phyloP scores from a whole-genome alignment of 2,329 filamentous ascomycete species.

The Pestalotiopsis sp. region DNA sequence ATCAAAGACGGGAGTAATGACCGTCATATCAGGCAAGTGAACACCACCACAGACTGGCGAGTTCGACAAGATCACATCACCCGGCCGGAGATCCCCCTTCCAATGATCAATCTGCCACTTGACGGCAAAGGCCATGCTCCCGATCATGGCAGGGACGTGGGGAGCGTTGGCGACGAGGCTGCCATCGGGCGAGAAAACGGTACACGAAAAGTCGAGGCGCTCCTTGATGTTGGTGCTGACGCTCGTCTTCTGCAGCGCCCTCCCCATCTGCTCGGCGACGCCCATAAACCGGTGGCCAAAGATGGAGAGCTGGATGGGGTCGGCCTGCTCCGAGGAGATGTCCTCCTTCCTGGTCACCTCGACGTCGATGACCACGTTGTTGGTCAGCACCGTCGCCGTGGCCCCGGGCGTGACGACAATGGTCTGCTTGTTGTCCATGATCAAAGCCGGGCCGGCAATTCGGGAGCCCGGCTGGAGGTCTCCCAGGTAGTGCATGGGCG shows the following conservation, averaged over 20 bases:
- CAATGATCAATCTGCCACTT: constrained; percentile 17
- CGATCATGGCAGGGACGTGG: constrained; percentile 14
- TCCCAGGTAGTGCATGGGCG: background rate
- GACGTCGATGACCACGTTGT: constrained; percentile 13
- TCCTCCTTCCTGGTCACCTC: constrained; percentile 1
- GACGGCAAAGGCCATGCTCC: constrained; percentile 17
- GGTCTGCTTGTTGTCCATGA: constrained; percentile 25
- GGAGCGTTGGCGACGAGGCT: constrained; percentile 70
- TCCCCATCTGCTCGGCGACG: constrained; percentile 81
- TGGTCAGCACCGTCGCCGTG: constrained; percentile 32
- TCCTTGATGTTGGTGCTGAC: constrained; percentile 81
- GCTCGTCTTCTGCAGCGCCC: constrained; percentile 75
- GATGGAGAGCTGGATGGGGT: constrained; percentile 75
- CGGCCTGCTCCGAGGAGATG: constrained; percentile 47
- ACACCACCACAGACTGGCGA: constrained; percentile 35
- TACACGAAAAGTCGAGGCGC: constrained; percentile 78
- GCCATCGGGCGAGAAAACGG: constrained; percentile 74
- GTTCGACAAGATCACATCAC: constrained; percentile 16
- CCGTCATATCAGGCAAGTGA: constrained; percentile 41
- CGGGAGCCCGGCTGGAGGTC: background rate
- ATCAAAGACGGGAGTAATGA: constrained; percentile 39
- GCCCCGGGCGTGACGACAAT: constrained; percentile 22
- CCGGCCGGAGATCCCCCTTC: constrained; percentile 12
- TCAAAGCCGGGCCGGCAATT: constrained; percentile 9
- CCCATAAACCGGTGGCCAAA: constrained; percentile 83